A percentile compares a stretch with the other conserved stretches of the same genome.
These are phyloP conservation scores for Gossypium mustelinum DNA, from an alignment of 345 rosid species.

Conservation along the genomic window DNA sequence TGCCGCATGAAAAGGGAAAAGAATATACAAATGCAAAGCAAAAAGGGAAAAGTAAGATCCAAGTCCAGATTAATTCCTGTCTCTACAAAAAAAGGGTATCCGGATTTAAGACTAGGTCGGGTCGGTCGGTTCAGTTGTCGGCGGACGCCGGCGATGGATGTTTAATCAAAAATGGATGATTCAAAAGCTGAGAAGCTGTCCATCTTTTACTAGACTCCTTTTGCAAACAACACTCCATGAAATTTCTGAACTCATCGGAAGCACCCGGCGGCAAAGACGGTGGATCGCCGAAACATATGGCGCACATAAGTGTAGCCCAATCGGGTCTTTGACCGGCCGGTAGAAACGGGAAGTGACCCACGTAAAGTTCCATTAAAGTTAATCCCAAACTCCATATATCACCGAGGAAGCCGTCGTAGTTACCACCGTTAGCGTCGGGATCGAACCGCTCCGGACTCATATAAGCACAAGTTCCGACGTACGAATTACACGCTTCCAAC, in stretches of 20 bases:
- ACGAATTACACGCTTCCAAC: slow-evolving; percentile 72
- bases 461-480: slow-evolving; percentile 88
- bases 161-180: slow-evolving; percentile 56
- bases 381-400: slow-evolving; percentile 90
- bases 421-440: slow-evolving; percentile 56
- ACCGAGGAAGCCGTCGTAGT: slow-evolving; percentile 64
- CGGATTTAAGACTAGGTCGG: not conserved
- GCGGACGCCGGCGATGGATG: slow-evolving; percentile 7
- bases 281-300: slow-evolving; percentile 83
- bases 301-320: slow-evolving; percentile 89
- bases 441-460: slow-evolving; percentile 94
- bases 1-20: not conserved
- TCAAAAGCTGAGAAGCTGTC: slow-evolving; percentile 62
- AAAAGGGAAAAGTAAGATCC: not conserved
- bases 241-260: slow-evolving; percentile 64
- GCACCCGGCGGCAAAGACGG: slow-evolving; percentile 53
- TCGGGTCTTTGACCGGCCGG: slow-evolving; percentile 73
- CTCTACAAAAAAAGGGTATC: not conserved
- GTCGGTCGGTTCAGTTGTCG: slow-evolving; percentile 3
- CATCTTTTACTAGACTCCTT: slow-evolving; percentile 71
- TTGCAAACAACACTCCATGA: slow-evolving; percentile 68
- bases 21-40: not conserved
- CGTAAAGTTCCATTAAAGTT: slow-evolving; percentile 65
- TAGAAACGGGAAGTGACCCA: slow-evolving; percentile 72
- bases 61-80: not conserved